These are phyloP conservation scores for Ogataea nonfermentans DNA, from an alignment of 805 yeast genomes.

Conservation along the genomic window DNA sequence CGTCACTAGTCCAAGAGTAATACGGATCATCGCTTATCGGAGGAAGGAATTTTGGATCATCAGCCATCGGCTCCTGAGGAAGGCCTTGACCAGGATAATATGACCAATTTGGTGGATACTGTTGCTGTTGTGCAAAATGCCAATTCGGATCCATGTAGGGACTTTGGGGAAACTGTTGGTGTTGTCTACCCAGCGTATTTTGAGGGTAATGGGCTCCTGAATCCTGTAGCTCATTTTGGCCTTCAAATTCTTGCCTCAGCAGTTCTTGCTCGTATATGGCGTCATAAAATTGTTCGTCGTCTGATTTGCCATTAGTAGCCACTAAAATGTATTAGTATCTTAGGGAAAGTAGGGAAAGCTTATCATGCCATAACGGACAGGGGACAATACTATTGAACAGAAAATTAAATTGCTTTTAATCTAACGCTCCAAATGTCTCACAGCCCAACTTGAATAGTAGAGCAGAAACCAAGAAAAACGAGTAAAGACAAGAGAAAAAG, in stretches of 20 bases:
- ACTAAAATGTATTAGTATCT: conserved; percentile 16
- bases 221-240: conserved; percentile 11
- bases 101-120: conserved; percentile 14
- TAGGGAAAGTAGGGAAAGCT: neutral
- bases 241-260: conserved; percentile 7
- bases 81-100: conserved; percentile 9
- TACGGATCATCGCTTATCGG: conserved; percentile 39
- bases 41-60: conserved; percentile 14
- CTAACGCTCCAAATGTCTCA: neutral
- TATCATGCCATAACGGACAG: neutral
- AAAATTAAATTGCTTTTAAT: neutral
- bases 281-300: conserved; percentile 15
- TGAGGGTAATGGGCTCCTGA: conserved; percentile 16
- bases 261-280: conserved; percentile 14
- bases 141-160: conserved; percentile 17
- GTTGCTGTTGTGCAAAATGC: conserved; percentile 19
- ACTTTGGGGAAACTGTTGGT: conserved; percentile 8
- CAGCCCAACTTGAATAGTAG: neutral
- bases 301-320: conserved; percentile 12
- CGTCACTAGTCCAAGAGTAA: conserved; percentile 58
- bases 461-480: neutral
- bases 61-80: conserved; percentile 12
- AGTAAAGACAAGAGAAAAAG: conserved; percentile 2
- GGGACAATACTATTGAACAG: conserved; percentile 8
- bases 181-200: conserved; percentile 11